Evolutionary conservation across 495 filamentous ascomycete genomes (phyloP), one percentile per base, ranked within the genome.

Genomic region (Elaphomyces granulatus): DNA sequence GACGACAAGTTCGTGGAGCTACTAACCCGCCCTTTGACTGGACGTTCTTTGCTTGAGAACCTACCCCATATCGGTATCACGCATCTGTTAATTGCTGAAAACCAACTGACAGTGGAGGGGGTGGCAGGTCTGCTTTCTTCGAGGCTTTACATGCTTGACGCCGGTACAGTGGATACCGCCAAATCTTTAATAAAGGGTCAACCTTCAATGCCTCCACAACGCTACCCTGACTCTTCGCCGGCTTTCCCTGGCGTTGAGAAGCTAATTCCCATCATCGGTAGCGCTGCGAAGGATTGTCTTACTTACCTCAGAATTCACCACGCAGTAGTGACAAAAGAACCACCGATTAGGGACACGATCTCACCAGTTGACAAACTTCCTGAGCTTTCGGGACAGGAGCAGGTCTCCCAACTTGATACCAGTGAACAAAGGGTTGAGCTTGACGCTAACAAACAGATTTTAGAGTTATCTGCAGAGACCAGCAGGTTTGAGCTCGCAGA

Each of bases 81-180:
- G 0, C 74, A 78, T 53, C 59, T 78, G 4, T 72, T 72, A 47
- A 66, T 77, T 15, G 58, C 73, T 18, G 59, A 74, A 26, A 81
- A 81, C 42, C 59, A 58, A 7, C 58, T 81, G 28, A 72, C 68
- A 12, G 66, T 74, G 1, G 70, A 74, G 47, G 75, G 72, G 9
- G 54, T 70, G 10, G 69, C 69, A 4, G 67, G 63, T 32, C 60
- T 80, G 14, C 38, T 78, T 17, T 50, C 60, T 40, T 68, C 73
- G 17, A 52, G 64, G 39, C 55, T 78, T 6, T 58, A 74, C 45
- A 63, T 69, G 18, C 51, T 75, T 19, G 71, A 79, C 57, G 54
- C 66, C 21, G 70, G 70, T 8, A 65, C 56, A 12, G 53, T 64
- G 17, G 59, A 62, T 36, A 59, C 58, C 16, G 52, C 58, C 34